phyloP scores from a whole-genome alignment of 768 basidiomycete species.

The Xerocomellus dryophilus region DNA sequence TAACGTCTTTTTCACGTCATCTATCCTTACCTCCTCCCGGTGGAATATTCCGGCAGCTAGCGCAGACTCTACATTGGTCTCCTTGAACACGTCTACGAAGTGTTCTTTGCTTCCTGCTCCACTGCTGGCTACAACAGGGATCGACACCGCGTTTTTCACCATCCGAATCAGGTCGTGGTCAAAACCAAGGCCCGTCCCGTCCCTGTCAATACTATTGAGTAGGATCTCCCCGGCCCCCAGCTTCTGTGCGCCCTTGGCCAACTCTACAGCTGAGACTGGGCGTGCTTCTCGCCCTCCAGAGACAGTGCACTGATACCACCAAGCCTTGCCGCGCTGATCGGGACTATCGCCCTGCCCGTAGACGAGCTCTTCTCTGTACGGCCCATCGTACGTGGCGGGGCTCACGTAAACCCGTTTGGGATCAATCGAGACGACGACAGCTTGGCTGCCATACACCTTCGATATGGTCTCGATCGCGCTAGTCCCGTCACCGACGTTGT shows the following conservation, averaged over 20 bases:
- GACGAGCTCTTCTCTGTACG: constrained; percentile 63
- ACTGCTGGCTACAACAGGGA: constrained; percentile 93
- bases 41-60: constrained; percentile 98
- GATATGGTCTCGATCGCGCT: constrained; percentile 95
- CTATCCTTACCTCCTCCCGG: constrained; percentile 79
- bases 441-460: constrained; percentile 86
- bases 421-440: constrained; percentile 97
- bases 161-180: constrained; percentile 80
- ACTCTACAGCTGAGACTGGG: constrained; percentile 82
- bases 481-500: constrained; percentile 56
- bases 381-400: constrained; percentile 58
- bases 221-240: constrained; percentile 95
- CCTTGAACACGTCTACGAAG: constrained; percentile 82
- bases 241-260: constrained; percentile 85
- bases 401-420: constrained; percentile 85
- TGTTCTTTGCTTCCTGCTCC: constrained; percentile 83
- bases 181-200: constrained; percentile 90
- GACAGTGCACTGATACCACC: constrained; percentile 99
- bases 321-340: constrained; percentile 68
- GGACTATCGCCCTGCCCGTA: constrained; percentile 39
- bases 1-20: constrained; percentile 69
- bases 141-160: constrained; percentile 71
- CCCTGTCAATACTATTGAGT: constrained; percentile 94
- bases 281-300: constrained; percentile 86
- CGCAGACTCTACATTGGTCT: constrained; percentile 83